Base-by-base conservation (phyloP, 2,329 filamentous ascomycete species). In the Stagonosporopsis vannaccii region DNA sequence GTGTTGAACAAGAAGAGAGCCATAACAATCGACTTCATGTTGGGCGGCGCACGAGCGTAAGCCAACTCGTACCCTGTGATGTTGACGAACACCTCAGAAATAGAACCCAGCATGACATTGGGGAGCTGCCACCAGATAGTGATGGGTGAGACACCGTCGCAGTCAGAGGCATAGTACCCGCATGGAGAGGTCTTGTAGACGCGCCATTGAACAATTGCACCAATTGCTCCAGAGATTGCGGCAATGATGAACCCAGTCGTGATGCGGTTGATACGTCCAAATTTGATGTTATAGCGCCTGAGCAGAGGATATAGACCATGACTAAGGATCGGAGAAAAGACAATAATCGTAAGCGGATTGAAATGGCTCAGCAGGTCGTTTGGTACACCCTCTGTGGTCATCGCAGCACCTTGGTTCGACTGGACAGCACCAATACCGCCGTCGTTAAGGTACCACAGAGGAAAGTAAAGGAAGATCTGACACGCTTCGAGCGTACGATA, bases 221-320 rank as follows among this genome's bases (percentile, higher is more conserved):
- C 73, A 11, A 70, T 19, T 15, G 23, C 55, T 36, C 81, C 79
- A 37, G 78, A 78, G 15, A 84, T 51, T 1, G 78, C 77, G 2
- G 82, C 82, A 62, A 86, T 65, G 39, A 73, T 65, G 54, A 85
- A 79, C 30, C 84, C 83, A 3, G 85, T 78, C 2, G 80, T 81
- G 58, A 84, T 82, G 48, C 81, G 80, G 35, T 73, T 78, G 51
- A 83, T 76, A 13, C 79, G 81, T 3, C 81, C 81, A 56, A 81
- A 80, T 57, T 77, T 75, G 57, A 83, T 78, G 42, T 75, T 75
- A 32, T 68, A 48, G 30, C 69, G 77, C 1, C 77, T 71, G 6
- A 84, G 71, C 1, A 74, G 36, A 2, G 82, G 82, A 59, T 84
- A 84, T 9, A 84, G 52, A 19, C 78, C 71, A 44, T 80, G 79